Evolutionary conservation across 108 stramenopile genomes (phyloP), one percentile per base, ranked within the genome.

Genomic region (Nitzschia palea): DNA sequence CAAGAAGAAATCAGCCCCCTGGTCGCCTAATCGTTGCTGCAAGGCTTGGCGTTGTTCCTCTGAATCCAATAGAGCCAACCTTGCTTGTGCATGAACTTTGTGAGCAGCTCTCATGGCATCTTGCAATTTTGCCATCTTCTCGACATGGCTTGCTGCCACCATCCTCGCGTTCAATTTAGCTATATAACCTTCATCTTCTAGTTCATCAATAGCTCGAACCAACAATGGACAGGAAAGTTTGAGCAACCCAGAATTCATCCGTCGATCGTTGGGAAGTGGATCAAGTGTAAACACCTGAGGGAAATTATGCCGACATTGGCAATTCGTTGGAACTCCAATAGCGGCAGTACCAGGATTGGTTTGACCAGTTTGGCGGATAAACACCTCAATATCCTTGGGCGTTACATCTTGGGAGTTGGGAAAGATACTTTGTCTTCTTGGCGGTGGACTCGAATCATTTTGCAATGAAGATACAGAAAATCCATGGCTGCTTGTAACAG

Each of bases 131-230:
- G 25, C 62, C 27, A 64, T 26, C 14, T 25, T 4, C 27, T 44
- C 55, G 3, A 33, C 18, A 37, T 52, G 12, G 5, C 4, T 20
- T 20, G 4, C 47, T 9, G 37, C 57, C 37, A 57, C 15, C 30
- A 74, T 25, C 4, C 45, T 62, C 2, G 23, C 25, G 56, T 69
- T 78, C 1, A 73, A 54, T 17, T 63, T 20, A 1, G 50, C 44
- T 20, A 78, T 78, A 22, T 48, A 68, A 20, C 78, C 78, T 12
- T 79, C 78, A 53, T 79, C 78, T 48, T 79, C 78, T 20, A 79
- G 44, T 6, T 44, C 4, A 44, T 79, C 78, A 12, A 79, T 47
- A 43, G 48, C 50, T 9, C 27, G 33, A 12, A 79, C 78, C 62
- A 79, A 12, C 47, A 74, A 33, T 2, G 78, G 78, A 37, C 78